Evolutionary conservation across 495 filamentous ascomycete species (phyloP).

Genomic region (Penicillium cinerascens): DNA sequence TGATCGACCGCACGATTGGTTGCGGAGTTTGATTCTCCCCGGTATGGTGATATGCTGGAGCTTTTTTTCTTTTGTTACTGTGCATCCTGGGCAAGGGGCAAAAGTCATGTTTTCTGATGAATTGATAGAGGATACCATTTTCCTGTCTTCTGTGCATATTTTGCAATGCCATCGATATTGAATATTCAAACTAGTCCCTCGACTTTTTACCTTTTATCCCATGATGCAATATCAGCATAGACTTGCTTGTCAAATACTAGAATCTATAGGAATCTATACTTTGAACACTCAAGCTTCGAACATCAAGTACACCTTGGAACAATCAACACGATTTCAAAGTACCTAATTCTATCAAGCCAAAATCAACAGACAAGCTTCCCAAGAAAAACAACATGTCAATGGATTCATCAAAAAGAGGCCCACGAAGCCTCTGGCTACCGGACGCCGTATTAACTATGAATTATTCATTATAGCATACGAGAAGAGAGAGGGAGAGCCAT

Average conservation of each 20-base stretch:
- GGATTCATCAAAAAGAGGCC: slow-evolving; percentile 31
- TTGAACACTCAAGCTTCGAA: not conserved
- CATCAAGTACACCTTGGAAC: not conserved
- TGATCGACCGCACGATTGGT: too few species aligned
- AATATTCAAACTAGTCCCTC: too few species aligned
- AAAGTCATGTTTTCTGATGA: slow-evolving; percentile 15
- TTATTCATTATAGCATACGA: slow-evolving; percentile 39
- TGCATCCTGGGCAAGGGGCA: slow-evolving; percentile 4
- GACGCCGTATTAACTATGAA: slow-evolving; percentile 49
- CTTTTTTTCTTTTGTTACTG: not conserved
- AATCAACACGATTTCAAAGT: not conserved
- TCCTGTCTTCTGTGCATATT: slow-evolving; percentile 9
- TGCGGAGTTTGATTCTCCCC: not conserved
- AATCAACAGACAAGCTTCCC: slow-evolving; percentile 1
- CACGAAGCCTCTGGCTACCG: slow-evolving; percentile 28
- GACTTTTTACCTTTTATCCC: not conserved
- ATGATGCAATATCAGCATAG: not conserved
- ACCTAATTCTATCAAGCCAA: not conserved
- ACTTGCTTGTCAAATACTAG: not conserved
- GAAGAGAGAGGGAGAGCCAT: slow-evolving; percentile 13
- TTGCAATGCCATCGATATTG: not conserved
- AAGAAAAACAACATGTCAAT: slow-evolving; percentile 19
- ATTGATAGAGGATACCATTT: slow-evolving; percentile 19
- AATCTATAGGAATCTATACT: not conserved
- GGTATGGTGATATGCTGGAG: not conserved